Base-by-base conservation (phyloP, 129 eudicot species). In the Tanacetum coccineum region DNA sequence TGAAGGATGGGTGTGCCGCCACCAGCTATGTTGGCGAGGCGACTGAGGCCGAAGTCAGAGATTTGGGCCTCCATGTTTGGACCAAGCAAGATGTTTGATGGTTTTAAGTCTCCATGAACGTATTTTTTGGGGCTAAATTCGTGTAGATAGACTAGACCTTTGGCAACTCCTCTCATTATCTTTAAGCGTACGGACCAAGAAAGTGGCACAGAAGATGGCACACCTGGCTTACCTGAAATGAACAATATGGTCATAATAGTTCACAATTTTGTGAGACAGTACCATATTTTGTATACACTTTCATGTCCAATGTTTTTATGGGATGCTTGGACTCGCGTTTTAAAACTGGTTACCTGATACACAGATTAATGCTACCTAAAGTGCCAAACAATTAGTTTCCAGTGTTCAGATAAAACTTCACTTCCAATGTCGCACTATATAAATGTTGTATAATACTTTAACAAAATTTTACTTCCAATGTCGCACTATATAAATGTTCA, bases 51-150 rank as follows among this genome's bases (percentile, higher is more conserved):
- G 53, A 93, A 93, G 64, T 89, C 95, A 0, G 96, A 83, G 46
- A 93, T 89, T 47, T 82, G 76, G 50, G 99, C 81, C n/a, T 93
- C 99, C 95, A 93, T 84, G 70, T 81, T 79, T 12, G 32, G 63
- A 11, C 87, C 96, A 42, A 93, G 96, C 46, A 93, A 61, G 50
- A 93, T 80, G 60, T 93, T 93, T 22, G 90, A 84, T 12, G 99
- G 95, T 78, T 89, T 93, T 48, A 93, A 68, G 74, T 89, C 99
- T 13, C 99, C 99, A 39, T 93, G 99, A 18, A 93, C 99, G 14
- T 93, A 93, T 30, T 89, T 93, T 57, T 93, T 93, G 46, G 99
- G 99, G 70, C 99, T 89, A 68, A 77, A 89, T 51, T 93, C 99
- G 13, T 93, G 99, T 40, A 93, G 80, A 70, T 89, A 93, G 40